Evolutionary conservation across 805 yeast species (phyloP), one percentile per base, ranked within the genome.

Genomic region (Priceomyces castillae): DNA sequence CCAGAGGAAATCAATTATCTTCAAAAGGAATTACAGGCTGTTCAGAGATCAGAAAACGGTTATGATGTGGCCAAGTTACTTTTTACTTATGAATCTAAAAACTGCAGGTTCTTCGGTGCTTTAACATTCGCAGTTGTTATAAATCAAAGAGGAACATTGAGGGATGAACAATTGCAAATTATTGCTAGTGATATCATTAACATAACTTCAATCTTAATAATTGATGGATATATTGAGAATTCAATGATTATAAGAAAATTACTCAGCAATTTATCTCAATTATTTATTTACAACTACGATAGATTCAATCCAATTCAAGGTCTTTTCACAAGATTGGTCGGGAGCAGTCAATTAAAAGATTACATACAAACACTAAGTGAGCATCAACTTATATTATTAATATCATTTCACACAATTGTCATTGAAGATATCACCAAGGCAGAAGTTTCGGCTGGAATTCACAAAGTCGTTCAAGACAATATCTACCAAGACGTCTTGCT

Each of bases 91-190:
- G 54, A 57, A 2, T 71, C 77, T 1, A 51, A 65, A 35, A 77
- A 76, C 44, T 77, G 82, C 48, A 79, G 81, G 54, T 88, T 84
- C 58, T 83, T 88, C 54, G 96, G 95, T 0, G 95, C 95, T 0
- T 71, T 86, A 44, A 88, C 96, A 0, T 81, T 79, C 46, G 76
- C 88, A 0, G 94, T 88, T 3, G 69, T 74, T 49, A 61, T 84
- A 35, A 79, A 77, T 46, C 56, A 50, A 15, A 46, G 47, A 34
- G 17, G 40, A 26, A 34, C 40, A 11, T 25, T 42, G 26, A n/a
- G 41, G n/a, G 14, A 43, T 3, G 49, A 53, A 4, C 49, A 45
- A 12, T 44, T 53, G 3, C 50, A 53, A 12, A 52, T 39, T 7
- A 14, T 41, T 18, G 41, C 46, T 12, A 30, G 43, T 38, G 50